These are phyloP conservation scores for Mortierella sp. DNA, from an alignment of 371 early-diverging fungal species.

Conservation along the genomic window DNA sequence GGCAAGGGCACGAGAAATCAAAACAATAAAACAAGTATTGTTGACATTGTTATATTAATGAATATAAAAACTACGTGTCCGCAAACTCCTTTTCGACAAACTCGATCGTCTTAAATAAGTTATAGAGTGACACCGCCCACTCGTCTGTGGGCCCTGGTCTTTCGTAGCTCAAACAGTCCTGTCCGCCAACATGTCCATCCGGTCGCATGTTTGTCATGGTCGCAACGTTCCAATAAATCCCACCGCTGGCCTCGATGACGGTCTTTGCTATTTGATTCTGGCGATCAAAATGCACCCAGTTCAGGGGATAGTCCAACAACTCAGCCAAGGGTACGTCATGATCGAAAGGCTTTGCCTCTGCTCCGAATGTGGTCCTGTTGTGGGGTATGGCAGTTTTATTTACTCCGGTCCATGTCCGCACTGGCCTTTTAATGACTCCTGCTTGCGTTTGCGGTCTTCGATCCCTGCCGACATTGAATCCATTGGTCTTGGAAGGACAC, in stretches of 20 bases:
- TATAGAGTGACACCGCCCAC: slow-evolving; percentile 63
- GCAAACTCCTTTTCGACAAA: slow-evolving; percentile 26
- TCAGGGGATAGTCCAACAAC: slow-evolving; percentile 59
- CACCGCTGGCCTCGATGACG: slow-evolving; percentile 68
- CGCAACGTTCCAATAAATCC: slow-evolving; percentile 69
- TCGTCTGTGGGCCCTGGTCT: slow-evolving; percentile 72
- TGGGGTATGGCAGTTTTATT: slow-evolving; percentile 2
- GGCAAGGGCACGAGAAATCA: background rate
- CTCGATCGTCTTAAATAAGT: slow-evolving; percentile 42
- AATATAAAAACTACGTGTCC: too few species aligned
- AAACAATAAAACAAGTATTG: background rate
- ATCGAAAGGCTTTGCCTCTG: slow-evolving; percentile 55
- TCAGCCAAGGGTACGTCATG: slow-evolving; percentile 55
- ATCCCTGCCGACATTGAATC: slow-evolving; percentile 17
- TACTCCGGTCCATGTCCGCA: too few species aligned
- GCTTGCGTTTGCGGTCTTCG: background rate
- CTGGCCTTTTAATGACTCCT: too few species aligned
- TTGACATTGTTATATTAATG: too few species aligned
- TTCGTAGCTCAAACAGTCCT: slow-evolving; percentile 70
- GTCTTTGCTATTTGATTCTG: slow-evolving; percentile 68
- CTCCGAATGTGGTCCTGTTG: slow-evolving; percentile 18
- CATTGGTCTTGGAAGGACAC: slow-evolving; percentile 46
- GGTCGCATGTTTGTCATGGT: slow-evolving; percentile 64
- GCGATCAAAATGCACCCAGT: slow-evolving; percentile 67
- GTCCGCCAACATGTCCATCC: slow-evolving; percentile 73